phyloP scores from a whole-genome alignment of 2,329 filamentous ascomycete genomes.

The Trichophyton verrucosum region DNA sequence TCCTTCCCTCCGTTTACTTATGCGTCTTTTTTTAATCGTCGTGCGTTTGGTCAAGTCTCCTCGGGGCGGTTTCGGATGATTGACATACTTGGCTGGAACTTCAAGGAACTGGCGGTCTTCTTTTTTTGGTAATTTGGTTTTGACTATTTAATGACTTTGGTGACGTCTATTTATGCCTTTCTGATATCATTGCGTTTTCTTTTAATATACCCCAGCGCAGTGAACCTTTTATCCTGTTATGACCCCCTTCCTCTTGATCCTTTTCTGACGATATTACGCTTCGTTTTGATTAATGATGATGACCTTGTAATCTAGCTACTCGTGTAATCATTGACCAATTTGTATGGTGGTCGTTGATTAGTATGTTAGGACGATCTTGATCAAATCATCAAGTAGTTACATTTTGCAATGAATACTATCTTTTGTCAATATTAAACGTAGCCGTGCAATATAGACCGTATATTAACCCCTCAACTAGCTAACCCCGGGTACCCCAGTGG shows the following conservation, averaged over 20 bases:
- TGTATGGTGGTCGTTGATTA: neutral
- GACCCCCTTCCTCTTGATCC: neutral
- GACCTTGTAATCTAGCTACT: neutral
- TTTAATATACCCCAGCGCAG: constrained; percentile 1
- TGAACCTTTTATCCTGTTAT: neutral
- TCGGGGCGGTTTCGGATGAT: neutral
- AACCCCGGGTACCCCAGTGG: neutral
- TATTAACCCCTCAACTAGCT: neutral
- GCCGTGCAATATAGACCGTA: too few species aligned
- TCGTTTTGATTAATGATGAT: neutral
- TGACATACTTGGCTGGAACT: neutral
- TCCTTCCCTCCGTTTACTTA: neutral
- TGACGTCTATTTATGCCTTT: neutral
- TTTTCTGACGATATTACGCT: neutral
- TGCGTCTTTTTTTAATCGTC: too few species aligned
- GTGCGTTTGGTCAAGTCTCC: too few species aligned
- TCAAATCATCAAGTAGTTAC: neutral
- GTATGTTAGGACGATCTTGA: neutral
- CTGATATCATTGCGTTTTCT: neutral
- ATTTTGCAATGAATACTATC: neutral
- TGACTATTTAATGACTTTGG: neutral
- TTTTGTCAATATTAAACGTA: neutral
- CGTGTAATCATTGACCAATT: neutral
- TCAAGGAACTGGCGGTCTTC: neutral
- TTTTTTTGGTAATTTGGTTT: neutral